phyloP scores from a whole-genome alignment of 768 basidiomycete species.

The Tephrocybe sp. region DNA sequence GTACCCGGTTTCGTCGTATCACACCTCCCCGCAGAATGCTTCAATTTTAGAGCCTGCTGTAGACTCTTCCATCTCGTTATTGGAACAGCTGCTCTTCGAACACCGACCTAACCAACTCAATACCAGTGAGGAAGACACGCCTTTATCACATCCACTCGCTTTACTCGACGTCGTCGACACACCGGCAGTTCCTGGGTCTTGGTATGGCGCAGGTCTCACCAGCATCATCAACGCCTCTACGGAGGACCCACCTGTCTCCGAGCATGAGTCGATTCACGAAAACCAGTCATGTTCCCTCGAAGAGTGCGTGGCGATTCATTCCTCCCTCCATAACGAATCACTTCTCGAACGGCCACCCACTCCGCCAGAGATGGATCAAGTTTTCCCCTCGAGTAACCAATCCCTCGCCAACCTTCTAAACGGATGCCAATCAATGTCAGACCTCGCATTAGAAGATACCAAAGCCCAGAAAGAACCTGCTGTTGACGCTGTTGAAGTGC shows the following conservation, averaged over 20 bases:
- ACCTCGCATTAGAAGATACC: slow-evolving; percentile 8
- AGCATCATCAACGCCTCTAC: not conserved
- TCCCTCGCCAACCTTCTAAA: slow-evolving; percentile 33
- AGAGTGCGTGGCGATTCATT: not conserved
- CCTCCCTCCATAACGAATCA: slow-evolving; percentile 30
- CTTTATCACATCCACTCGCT: not conserved
- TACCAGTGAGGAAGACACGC: not conserved
- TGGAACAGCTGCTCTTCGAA: not conserved
- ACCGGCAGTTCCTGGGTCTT: slow-evolving; percentile 4
- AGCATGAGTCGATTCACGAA: not conserved
- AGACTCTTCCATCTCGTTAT: too few relatives aligned
- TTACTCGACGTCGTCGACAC: not conserved
- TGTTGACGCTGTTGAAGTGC: not conserved
- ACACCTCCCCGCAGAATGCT: too few relatives aligned
- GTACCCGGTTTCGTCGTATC: too few relatives aligned
- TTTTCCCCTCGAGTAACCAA: slow-evolving; percentile 14
- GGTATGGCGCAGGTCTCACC: slow-evolving; percentile 15
- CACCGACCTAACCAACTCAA: not conserved
- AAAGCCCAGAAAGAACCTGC: not conserved
- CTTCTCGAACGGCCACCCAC: slow-evolving; percentile 24
- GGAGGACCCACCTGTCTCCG: not conserved
- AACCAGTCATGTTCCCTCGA: not conserved
- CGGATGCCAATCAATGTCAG: slow-evolving; percentile 22
- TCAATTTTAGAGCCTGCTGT: too few relatives aligned
- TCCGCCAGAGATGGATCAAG: slow-evolving; percentile 8